A percentile compares a stretch with the other conserved stretches of the same genome.
Conservation (phyloP, 306 rosid species). For the Senna siamea region DNA sequence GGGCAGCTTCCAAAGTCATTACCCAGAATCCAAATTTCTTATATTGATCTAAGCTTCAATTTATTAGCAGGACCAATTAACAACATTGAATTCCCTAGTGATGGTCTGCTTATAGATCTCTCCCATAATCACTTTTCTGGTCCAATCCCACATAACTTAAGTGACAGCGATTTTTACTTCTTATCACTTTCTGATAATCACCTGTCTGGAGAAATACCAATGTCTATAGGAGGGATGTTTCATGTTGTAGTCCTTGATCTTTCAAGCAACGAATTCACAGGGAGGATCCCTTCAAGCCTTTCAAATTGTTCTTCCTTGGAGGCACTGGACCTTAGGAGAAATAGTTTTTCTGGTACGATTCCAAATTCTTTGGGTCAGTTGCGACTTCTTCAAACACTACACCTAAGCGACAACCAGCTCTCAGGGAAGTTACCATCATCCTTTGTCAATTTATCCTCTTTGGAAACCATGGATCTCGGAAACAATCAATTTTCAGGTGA, state of each 20-base stretch:
- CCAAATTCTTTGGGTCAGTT: constrained; percentile 47
- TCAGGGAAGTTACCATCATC: constrained; percentile 19
- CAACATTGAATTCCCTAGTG: too few relatives aligned
- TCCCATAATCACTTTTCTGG: too few relatives aligned
- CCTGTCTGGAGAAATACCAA: constrained; percentile 48
- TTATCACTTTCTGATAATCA: constrained; percentile 48
- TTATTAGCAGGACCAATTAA: too few relatives aligned
- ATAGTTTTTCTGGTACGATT: constrained; percentile 43
- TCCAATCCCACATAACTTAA: too few relatives aligned
- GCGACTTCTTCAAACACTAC: constrained; percentile 40
- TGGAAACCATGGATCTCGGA: neutral
- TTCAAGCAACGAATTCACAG: constrained; percentile 45
- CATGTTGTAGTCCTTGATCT: constrained; percentile 39
- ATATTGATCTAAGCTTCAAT: too few relatives aligned
- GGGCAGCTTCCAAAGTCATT: too few relatives aligned
- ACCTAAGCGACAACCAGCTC: constrained; percentile 41
- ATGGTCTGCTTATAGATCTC: too few relatives aligned
- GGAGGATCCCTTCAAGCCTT: constrained; percentile 46
- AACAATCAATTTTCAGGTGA: constrained; percentile 16
- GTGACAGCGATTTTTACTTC: neutral
- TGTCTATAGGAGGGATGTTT: constrained; percentile 23
- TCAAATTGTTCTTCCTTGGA: constrained; percentile 40
- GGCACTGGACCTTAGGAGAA: constrained; percentile 45
- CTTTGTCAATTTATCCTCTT: neutral
- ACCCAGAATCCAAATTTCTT: too few relatives aligned